phyloP scores from a whole-genome alignment of 2,329 filamentous ascomycete species.

The Sporothrix euskadiensis region DNA sequence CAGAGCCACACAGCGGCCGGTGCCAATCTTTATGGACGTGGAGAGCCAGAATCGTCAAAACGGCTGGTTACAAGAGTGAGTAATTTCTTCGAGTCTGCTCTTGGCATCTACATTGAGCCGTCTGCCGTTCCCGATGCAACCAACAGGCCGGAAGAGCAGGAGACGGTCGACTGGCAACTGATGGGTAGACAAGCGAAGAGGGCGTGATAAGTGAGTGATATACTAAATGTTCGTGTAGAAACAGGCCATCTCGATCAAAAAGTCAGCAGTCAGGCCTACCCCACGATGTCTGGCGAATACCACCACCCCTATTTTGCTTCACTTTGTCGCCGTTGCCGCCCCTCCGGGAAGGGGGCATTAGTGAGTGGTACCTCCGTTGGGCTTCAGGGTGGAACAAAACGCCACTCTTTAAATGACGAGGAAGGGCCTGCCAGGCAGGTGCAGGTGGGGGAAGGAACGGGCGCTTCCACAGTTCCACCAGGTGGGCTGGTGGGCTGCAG shows the following conservation, averaged over 20 bases:
- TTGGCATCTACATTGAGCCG: not conserved
- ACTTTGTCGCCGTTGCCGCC: conserved; percentile 6
- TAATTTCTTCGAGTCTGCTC: no score
- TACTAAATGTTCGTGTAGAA: not conserved
- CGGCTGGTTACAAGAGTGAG: not conserved
- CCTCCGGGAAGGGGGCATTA: conserved; percentile 19
- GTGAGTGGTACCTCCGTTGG: not conserved
- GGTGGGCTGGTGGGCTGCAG: not conserved
- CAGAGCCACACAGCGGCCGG: not conserved
- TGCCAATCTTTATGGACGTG: not conserved
- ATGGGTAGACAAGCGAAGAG: not conserved
- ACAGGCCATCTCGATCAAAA: not conserved
- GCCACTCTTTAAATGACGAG: not conserved
- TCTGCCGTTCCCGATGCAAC: not conserved
- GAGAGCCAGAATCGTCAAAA: not conserved
- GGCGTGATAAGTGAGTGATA: not conserved
- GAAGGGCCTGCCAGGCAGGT: not conserved
- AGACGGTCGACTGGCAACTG: not conserved
- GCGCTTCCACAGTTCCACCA: not conserved
- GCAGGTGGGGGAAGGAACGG: not conserved
- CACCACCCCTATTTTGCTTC: not conserved
- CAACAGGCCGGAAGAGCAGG: not conserved
- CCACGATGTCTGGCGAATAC: not conserved
- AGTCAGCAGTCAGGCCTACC: not conserved
- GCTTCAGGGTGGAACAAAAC: no score